These are phyloP conservation scores for Malbranchea cinnamomea DNA, from an alignment of 2,329 filamentous ascomycete genomes.

Conservation along the genomic window DNA sequence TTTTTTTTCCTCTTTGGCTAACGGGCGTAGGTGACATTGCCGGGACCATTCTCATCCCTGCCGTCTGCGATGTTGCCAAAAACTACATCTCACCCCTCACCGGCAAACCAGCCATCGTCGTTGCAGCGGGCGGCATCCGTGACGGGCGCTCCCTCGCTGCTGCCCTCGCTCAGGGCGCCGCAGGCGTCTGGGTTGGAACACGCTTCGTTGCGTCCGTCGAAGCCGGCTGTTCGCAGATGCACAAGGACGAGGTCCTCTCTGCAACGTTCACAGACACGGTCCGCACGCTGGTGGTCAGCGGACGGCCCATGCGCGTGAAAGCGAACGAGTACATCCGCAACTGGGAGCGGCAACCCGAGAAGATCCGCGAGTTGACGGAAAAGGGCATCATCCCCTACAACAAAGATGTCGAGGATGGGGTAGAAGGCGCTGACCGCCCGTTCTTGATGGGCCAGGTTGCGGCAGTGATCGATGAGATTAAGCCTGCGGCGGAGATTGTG, in stretches of 20 bases:
- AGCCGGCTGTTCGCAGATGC: slow-evolving; percentile 61
- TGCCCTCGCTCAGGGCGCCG: slow-evolving; percentile 71
- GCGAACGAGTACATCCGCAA: slow-evolving; percentile 67
- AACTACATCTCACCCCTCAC: slow-evolving; percentile 55
- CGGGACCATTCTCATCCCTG: slow-evolving; percentile 69
- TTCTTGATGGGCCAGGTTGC: slow-evolving; percentile 92
- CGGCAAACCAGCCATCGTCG: slow-evolving; percentile 58
- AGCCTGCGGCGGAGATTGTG: slow-evolving; percentile 70
- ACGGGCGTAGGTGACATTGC: slow-evolving; percentile 82
- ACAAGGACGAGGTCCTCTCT: slow-evolving; percentile 71
- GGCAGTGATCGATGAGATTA: slow-evolving; percentile 57
- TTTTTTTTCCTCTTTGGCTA: no score
- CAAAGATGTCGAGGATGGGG: slow-evolving; percentile 65
- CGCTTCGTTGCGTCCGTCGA: slow-evolving; percentile 74
- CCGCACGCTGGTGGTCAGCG: slow-evolving; percentile 66
- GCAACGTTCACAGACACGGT: slow-evolving; percentile 67
- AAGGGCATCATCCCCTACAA: slow-evolving; percentile 65
- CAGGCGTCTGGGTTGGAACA: slow-evolving; percentile 85
- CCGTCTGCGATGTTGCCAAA: slow-evolving; percentile 69
- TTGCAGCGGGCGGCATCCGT: slow-evolving; percentile 75
- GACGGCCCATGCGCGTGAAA: slow-evolving; percentile 64
- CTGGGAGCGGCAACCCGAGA: slow-evolving; percentile 63
- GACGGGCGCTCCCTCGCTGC: slow-evolving; percentile 68
- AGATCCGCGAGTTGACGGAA: slow-evolving; percentile 60
- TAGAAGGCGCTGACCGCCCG: slow-evolving; percentile 67